Conservation (phyloP, 2,329 filamentous ascomycete genomes). For the Fusarium sp. region DNA sequence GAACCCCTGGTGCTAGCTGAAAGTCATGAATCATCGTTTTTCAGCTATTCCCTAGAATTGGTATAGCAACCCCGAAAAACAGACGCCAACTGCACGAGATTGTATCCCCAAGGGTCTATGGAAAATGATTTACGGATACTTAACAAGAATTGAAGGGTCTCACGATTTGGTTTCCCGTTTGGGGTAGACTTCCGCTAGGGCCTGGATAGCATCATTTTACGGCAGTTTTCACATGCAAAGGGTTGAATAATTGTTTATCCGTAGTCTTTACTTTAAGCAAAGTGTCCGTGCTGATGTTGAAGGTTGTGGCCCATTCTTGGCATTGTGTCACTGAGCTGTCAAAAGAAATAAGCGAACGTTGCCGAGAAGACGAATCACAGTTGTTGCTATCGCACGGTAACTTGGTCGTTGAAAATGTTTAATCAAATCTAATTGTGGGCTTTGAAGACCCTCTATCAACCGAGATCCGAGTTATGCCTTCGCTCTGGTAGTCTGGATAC, state of each 20-base stretch:
- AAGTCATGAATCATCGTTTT: conserved; percentile 46
- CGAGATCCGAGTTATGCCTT: neutral
- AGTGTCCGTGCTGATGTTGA: conserved; percentile 5
- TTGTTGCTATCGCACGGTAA: neutral
- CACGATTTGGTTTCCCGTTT: conserved; percentile 40
- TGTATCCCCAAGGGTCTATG: conserved; percentile 1
- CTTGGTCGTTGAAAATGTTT: conserved; percentile 5
- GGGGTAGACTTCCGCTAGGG: neutral
- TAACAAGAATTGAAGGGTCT: neutral
- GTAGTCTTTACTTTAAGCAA: neutral
- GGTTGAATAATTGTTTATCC: neutral
- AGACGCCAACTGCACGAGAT: neutral
- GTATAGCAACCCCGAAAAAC: conserved; percentile 1
- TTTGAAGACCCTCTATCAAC: conserved; percentile 1
- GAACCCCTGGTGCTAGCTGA: conserved; percentile 9
- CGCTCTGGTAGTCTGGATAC: neutral
- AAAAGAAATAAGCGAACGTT: conserved; percentile 32
- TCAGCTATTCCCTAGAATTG: neutral
- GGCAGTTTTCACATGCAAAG: neutral
- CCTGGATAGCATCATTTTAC: neutral
- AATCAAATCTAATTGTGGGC: conserved; percentile 7
- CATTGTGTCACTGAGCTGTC: conserved; percentile 17
- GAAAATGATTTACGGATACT: conserved; percentile 22
- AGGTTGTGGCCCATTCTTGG: conserved; percentile 16
- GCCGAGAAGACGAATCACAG: conserved; percentile 28